These are phyloP conservation scores for Hymenoscyphus linearis DNA, from an alignment of 2,329 filamentous ascomycete genomes.

Conservation along the genomic window DNA sequence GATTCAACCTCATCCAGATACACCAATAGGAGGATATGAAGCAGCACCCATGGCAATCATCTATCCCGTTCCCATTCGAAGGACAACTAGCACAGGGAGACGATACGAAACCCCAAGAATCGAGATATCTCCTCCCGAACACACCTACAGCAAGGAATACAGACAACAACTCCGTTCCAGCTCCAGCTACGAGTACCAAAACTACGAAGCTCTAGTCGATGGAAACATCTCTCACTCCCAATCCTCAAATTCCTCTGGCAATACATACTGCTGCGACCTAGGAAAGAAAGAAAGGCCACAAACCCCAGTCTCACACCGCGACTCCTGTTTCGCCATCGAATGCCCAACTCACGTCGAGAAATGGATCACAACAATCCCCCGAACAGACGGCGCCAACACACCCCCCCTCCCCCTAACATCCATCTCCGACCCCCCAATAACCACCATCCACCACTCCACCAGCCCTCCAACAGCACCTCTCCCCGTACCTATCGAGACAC, in stretches of 20 bases:
- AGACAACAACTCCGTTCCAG: not conserved
- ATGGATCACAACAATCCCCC: not conserved
- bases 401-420: not conserved
- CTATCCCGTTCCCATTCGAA: not conserved
- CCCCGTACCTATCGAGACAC: not conserved
- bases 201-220: not conserved
- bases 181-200: not conserved
- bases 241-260: not conserved
- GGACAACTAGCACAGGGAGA: not conserved
- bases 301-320: not conserved
- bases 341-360: not conserved
- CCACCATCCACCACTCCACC: not conserved
- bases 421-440: not conserved
- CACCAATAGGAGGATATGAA: conserved; percentile 20
- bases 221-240: not conserved
- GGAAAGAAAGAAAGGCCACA: not conserved
- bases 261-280: not conserved
- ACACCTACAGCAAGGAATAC: not conserved
- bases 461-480: not conserved
- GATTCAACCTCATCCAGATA: conserved; percentile 18
- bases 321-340: not conserved
- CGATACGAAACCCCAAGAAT: not conserved
- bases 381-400: not conserved
- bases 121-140: conserved; percentile 4
- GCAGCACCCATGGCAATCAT: conserved; percentile 11